Base-by-base conservation (phyloP, 305 asterid genomes). In the Euphrasia arctica region DNA sequence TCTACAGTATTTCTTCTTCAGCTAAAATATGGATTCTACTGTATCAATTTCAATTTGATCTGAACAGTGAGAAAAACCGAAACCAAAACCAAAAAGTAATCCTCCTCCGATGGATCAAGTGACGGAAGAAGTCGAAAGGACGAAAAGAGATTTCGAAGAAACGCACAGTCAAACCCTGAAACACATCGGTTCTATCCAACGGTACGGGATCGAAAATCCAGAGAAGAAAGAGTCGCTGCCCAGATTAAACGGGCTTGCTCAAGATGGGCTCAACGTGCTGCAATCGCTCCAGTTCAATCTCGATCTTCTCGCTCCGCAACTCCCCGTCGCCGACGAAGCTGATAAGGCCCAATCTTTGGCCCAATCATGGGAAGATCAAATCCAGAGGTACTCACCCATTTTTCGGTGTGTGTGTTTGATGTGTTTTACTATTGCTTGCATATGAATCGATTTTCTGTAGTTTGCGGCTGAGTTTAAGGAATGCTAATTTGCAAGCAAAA, bases 401-500 rank as follows among this genome's bases (percentile, higher is more conserved):
- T 49, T 39, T 7, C 9, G 43, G 43, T 50, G 13, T 55, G 41
- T 48, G 28, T 41, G 34, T 18, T 63, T 58, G 52, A 4, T 9
- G 36, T 55, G 63, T 60, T 47, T 5, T 34, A 59, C 36, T 3
- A 50, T 29, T 64, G 51, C 9, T 39, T 6, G 8, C 6, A 4
- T 34, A 1, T 63, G 15, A 52, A 52, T 68, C 54, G 11, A 67
- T 49, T 60, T 39, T 39, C 9, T 77, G 63, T 65, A 92, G 98
- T 73, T 72, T 84, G 94, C 72, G 90, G 71, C 18, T 51, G 70
- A 81, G 80, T 71, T 70, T 90, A 68, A 86, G 99, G 82, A 81
- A 82, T 31, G 95, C 96, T 25, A 86, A 90, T 79, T 70, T 93
- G 78, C 90, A 86, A 90, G 97, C 97, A n/a, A 93, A 86, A 84